phyloP scores from a whole-genome alignment of 257 asterid genomes.

The Solanum virginianum region DNA sequence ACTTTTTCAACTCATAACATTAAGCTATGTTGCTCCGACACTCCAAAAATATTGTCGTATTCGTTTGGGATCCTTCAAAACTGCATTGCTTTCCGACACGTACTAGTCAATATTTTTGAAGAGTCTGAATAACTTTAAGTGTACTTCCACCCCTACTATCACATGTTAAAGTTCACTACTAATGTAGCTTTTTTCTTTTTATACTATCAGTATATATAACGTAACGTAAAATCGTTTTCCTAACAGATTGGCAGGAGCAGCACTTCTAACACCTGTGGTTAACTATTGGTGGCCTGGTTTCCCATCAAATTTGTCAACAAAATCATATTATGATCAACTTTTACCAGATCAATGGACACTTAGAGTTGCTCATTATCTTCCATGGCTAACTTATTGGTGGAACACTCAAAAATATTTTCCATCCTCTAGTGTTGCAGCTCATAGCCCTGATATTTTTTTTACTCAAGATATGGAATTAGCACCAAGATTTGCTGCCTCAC shows the following conservation, averaged over 20 bases:
- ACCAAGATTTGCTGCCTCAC: not conserved
- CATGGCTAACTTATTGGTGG: not conserved
- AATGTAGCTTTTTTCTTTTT: not conserved
- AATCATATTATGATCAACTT: not conserved
- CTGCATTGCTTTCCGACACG: fast-evolving
- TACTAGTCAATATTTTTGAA: not conserved
- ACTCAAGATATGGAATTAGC: not conserved
- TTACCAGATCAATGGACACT: not conserved
- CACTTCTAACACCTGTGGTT: not conserved
- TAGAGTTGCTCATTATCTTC: not conserved
- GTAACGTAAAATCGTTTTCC: not conserved
- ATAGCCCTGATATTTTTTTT: not conserved
- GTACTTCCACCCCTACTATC: not conserved
- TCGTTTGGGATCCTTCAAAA: not conserved
- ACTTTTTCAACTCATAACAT: too few relatives aligned
- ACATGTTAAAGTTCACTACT: not conserved
- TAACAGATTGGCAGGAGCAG: not conserved
- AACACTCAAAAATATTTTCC: not conserved
- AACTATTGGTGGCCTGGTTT: not conserved
- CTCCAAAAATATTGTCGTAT: too few relatives aligned
- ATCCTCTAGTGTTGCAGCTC: not conserved
- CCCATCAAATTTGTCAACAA: not conserved
- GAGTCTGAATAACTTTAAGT: not conserved
- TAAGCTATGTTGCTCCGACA: too few relatives aligned
- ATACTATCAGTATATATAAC: not conserved